Base-by-base conservation (phyloP, 805 yeast species). In the Wickerhamomyces chambardii region DNA sequence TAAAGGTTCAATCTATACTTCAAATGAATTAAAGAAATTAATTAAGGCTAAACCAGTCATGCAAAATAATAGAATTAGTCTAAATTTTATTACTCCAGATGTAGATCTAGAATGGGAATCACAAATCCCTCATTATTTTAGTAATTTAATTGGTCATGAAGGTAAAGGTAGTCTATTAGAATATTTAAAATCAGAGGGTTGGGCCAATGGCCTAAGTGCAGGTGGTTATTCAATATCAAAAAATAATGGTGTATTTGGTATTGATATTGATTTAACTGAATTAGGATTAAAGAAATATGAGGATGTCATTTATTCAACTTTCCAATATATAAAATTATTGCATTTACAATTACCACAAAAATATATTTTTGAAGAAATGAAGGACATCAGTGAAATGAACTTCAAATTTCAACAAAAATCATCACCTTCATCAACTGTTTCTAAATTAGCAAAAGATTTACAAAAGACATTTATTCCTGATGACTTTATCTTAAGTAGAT, bases 111-210 rank as follows among this genome's bases (percentile, higher is more conserved):
- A 61, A 34, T 84, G 89, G 84, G 70, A 71, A 36, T 68, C 70
- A 17, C 75, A 75, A 45, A 95, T 97, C 0, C 68, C 73, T 6
- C 73, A 69, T 37, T 83, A 86, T 56, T 70, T 64, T 44, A 74
- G 89, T 16, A 97, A 92, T 55, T 64, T 92, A 35, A 61, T 90
- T 32, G 97, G 97, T 29, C 97, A 90, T 56, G 98, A 90, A 61
- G 84, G 92, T 32, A 68, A 78, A 33, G 97, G 97, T 2, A 86
- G 96, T 2, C 55, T 90, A 15, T 64, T 86, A 26, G 72, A 78
- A 37, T 70, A 67, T 43, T 70, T 90, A 44, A 90, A 86, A 58
- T 53, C 61, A 25, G 63, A 70, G 43, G 83, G 89, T 12, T 84
- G 89, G 86, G 95, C 90, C 6, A 81, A 74, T 45, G 79, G 73